Percentiles rank a stretch among this genome's conserved stretches.
Conservation (phyloP, 257 asterid species). For the Galeopsis tetrahit region DNA sequence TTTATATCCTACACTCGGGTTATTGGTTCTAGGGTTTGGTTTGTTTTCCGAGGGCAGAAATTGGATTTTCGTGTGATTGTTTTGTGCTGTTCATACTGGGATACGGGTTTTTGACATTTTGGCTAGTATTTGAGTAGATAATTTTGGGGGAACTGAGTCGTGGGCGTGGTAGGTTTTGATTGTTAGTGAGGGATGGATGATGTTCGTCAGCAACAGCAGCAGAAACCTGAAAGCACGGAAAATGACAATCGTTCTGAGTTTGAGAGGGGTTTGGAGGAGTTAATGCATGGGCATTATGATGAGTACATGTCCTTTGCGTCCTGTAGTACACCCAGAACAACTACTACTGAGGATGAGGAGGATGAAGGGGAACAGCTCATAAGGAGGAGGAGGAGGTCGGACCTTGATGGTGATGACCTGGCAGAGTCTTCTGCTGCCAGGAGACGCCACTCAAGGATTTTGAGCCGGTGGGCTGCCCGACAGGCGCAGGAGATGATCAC, state of each 20-base stretch:
- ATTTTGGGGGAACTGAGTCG: constrained; percentile 39
- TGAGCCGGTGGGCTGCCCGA: constrained; percentile 93
- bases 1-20: constrained; percentile 44
- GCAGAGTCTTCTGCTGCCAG: constrained; percentile 97
- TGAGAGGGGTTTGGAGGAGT: constrained; percentile 91
- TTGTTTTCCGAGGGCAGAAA: constrained; percentile 35
- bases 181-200: constrained; percentile 57
- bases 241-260: constrained; percentile 68
- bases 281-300: constrained; percentile 84
- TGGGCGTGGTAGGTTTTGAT: constrained; percentile 36
- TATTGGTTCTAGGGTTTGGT: constrained; percentile 48
- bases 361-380: constrained; percentile 84
- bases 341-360: constrained; percentile 74
- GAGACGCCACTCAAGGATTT: constrained; percentile 86
- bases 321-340: constrained; percentile 74
- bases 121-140: constrained; percentile 32
- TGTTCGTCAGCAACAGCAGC: constrained; percentile 78
- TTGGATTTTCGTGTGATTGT: constrained; percentile 50
- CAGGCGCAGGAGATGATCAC: constrained; percentile 98
- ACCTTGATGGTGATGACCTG: constrained; percentile 89
- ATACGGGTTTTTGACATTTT: constrained; percentile 30
- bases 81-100: constrained; percentile 34
- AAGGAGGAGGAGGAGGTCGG: constrained; percentile 88
- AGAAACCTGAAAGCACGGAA: constrained; percentile 84
- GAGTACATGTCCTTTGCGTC: constrained; percentile 90